Base-by-base conservation (phyloP, 2,329 filamentous ascomycete species). In the Fusarium scirpi region DNA sequence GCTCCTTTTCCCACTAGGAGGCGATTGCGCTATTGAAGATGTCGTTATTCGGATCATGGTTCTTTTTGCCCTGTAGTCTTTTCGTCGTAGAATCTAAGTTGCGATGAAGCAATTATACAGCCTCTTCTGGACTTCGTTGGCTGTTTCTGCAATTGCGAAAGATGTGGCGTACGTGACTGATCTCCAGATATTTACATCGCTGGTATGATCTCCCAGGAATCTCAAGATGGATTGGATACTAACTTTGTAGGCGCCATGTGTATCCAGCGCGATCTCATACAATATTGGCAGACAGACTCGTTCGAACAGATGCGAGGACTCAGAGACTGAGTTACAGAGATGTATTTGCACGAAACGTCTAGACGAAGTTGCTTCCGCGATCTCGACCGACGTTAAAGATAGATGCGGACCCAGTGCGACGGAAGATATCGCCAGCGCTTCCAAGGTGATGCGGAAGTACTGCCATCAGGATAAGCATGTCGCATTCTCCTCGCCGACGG, bases 301-400 rank as follows among this genome's bases (percentile, higher is more conserved):
- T 29, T 76, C 78, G 12, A 78, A 77, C 24, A 56, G 46, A 49
- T 87, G 85, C 66, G 82, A 82, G 16, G 77, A 82, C 27, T 82
- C 76, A 8, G 82, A 81, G 16, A 80, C 81, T 7, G 82, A 79
- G 7, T 76, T 88, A 11, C 85, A 87, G 67, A 82, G 81, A 11
- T 88, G 86, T 61, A 80, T 86, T n/a, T 88, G 86, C 77, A 83
- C 82, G 16, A 84, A 79, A 49, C 81, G 82, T 63, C 77, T 79
- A 18, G 78, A 76, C 6, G 77, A 80, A 6, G 74, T 87, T 56
- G 76, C 78, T 16, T 76, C 78, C 3, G 72, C 67, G 8, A 77
- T 87, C 24, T 82, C 81, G 12, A 71, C 59, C 16, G 81, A 80
- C 7, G 73, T 87, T 25, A 80, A 78, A 59, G 79, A 77, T 43